Percentiles rank a stretch among this genome's conserved stretches.
These are phyloP conservation scores for Musa troglodytarum DNA, from an alignment of 176 grass and related monocot species.

Conservation along the genomic window DNA sequence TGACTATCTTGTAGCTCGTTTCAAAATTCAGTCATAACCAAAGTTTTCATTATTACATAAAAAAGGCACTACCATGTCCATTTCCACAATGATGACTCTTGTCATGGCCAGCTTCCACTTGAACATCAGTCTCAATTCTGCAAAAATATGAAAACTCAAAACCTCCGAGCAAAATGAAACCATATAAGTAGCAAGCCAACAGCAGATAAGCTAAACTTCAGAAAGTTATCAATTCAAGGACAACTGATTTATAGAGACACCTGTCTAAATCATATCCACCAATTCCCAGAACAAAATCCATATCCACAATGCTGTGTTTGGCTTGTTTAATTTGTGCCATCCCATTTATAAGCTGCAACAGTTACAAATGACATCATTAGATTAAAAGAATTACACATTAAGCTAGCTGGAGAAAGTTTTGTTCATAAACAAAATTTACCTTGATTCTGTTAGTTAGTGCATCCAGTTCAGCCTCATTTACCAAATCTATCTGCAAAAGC, in stretches of 20 bases:
- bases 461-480: constrained; percentile 42
- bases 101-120: constrained; percentile 29
- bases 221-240: background rate
- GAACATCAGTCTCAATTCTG: constrained; percentile 57
- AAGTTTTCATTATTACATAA: background rate
- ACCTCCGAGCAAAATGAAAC: background rate
- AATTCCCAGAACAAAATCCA: constrained; percentile 68
- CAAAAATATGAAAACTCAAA: background rate
- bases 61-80: constrained; percentile 32
- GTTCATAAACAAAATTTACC: constrained; percentile 24
- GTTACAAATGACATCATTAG: background rate
- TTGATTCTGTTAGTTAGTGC: constrained; percentile 56
- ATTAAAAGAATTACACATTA: background rate
- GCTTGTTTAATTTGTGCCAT: constrained; percentile 44
- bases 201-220: background rate
- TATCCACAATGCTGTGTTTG: constrained; percentile 51
- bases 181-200: background rate
- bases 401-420: background rate
- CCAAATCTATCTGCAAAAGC: constrained; percentile 44
- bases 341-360: constrained; percentile 52
- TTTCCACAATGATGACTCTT: constrained; percentile 26
- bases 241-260: constrained; percentile 11
- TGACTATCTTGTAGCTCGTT: too few species aligned
- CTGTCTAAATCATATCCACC: constrained; percentile 64
- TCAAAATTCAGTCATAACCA: too few species aligned